Evolutionary conservation across 345 rosid species (phyloP), one percentile per base, ranked within the genome.

Genomic region (Nephelium lappaceum): DNA sequence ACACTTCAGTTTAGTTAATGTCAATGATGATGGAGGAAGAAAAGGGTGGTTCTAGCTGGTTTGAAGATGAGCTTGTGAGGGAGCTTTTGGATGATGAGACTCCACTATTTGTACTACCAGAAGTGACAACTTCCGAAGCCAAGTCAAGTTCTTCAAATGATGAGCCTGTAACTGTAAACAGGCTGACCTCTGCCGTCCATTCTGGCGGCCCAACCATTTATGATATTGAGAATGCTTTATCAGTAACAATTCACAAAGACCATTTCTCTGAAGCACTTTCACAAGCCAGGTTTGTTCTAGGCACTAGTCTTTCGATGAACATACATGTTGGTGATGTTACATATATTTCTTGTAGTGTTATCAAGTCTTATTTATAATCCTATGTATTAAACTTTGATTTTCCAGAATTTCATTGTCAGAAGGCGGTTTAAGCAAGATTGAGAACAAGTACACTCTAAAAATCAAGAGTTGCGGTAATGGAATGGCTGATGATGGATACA

Each of bases 401-500:
- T 68, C 1, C 74, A 82, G 84, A 62, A 19, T 79, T 53, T 83
- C 87, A 0, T 38, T 67, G 31, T n/a, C 78, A 16, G 89, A 83
- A 66, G 85, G 86, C 62, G 86, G 86, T 5, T 49, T 73, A 47
- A 78, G 79, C 66, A 85, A 84, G 89, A 69, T 87, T 12, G 98
- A 92, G 76, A 81, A 85, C 80, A 92, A 84, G 88, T 95, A 93
- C 69, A 93, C 94, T 45, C 79, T 95, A 14, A 91, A 85, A 83
- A 85, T 91, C 81, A 95, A 86, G 87, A 85, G 86, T 72, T 81
- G 71, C 63, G 85, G 83, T 58, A 87, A 85, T 79, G 92, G 88
- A 47, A 82, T 86, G 89, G 83, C 83, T 70, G 93, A 91, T 81
- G 98, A 95, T 82, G 98, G 98, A n/a, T 95, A 93, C 74, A 93